Evolutionary conservation across 768 basidiomycete species (phyloP).

Genomic region (Agaricus sinodeliciosus): DNA sequence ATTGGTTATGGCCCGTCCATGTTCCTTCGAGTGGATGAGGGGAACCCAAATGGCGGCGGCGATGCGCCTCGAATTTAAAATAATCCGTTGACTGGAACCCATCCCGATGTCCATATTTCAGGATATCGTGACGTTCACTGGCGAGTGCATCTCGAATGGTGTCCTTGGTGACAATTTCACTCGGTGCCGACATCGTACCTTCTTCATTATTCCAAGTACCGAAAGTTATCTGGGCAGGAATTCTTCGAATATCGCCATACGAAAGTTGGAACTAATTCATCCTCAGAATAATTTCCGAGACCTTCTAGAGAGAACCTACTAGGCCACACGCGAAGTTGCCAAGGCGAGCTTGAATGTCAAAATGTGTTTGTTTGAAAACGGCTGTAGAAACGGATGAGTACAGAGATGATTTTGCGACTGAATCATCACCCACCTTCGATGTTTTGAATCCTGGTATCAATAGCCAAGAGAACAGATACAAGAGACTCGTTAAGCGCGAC

Average conservation of each 20-base stretch:
- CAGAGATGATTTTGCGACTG: not conserved
- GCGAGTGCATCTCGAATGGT: conserved; percentile 13
- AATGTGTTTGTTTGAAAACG: conserved; percentile 28
- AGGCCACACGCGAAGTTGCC: conserved; percentile 31
- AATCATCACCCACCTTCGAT: conserved; percentile 20
- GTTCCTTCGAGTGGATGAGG: conserved; percentile 24
- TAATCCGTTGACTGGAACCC: conserved; percentile 25
- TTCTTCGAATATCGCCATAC: conserved; percentile 25
- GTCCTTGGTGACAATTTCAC: conserved; percentile 12
- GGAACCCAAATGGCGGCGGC: conserved; percentile 3
- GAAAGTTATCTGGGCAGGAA: conserved; percentile 24
- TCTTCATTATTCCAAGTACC: conserved; percentile 19
- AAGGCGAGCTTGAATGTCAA: conserved; percentile 25
- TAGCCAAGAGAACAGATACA: conserved; percentile 20
- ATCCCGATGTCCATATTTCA: conserved; percentile 27
- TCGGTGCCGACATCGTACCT: conserved; percentile 9
- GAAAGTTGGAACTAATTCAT: conserved; percentile 24
- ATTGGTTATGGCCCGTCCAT: conserved; percentile 24
- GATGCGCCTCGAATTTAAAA: conserved; percentile 22
- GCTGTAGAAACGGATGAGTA: conserved; percentile 14
- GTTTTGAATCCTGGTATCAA: conserved; percentile 25
- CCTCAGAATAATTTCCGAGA: not conserved
- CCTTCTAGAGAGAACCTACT: conserved; percentile 14
- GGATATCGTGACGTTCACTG: conserved; percentile 13
- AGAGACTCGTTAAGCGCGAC: conserved; percentile 22